A percentile compares a stretch with the other conserved stretches of the same genome.
Conservation (phyloP, 768 basidiomycete genomes). For the Rhodotorula kratochvilovae region DNA sequence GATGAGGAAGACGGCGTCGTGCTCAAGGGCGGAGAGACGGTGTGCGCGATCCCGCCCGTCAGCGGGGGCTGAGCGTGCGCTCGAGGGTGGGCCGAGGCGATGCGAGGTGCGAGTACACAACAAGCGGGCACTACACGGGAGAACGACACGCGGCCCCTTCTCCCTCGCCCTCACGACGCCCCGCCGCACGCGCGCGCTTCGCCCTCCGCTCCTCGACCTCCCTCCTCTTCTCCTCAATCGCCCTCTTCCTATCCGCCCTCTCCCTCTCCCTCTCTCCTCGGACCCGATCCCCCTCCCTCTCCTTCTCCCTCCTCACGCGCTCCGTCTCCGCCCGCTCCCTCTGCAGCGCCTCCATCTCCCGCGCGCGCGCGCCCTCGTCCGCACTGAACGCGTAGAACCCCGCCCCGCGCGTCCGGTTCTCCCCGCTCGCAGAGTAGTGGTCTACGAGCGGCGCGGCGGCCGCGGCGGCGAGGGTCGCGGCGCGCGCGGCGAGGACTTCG, state of each 20-base stretch:
- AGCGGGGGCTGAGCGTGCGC: conserved; percentile 60
- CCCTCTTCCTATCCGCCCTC: conserved; percentile 22
- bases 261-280: conserved; percentile 13
- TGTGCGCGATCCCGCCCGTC: conserved; percentile 75
- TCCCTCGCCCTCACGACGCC: no score
- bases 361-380: conserved; percentile 70
- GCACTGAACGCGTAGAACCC: conserved; percentile 86
- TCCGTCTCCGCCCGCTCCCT: conserved; percentile 69
- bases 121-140: not conserved
- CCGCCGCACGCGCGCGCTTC: not conserved
- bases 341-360: conserved; percentile 78
- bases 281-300: conserved; percentile 16
- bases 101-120: not conserved
- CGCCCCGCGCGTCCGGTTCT: conserved; percentile 83
- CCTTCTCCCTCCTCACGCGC: conserved; percentile 15
- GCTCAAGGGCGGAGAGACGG: conserved; percentile 67
- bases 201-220: conserved; percentile 23
- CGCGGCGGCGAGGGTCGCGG: conserved; percentile 61
- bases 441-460: conserved; percentile 64
- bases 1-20: conserved; percentile 53
- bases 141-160: not conserved
- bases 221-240: conserved; percentile 32
- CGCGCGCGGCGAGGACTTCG: conserved; percentile 71
- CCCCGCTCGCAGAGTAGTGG: conserved; percentile 76
- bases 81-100: not conserved